A percentile compares a stretch with the other conserved stretches of the same genome.
phyloP scores from a whole-genome alignment of 331 rosid genomes.

The Pyracantha coccinea region DNA sequence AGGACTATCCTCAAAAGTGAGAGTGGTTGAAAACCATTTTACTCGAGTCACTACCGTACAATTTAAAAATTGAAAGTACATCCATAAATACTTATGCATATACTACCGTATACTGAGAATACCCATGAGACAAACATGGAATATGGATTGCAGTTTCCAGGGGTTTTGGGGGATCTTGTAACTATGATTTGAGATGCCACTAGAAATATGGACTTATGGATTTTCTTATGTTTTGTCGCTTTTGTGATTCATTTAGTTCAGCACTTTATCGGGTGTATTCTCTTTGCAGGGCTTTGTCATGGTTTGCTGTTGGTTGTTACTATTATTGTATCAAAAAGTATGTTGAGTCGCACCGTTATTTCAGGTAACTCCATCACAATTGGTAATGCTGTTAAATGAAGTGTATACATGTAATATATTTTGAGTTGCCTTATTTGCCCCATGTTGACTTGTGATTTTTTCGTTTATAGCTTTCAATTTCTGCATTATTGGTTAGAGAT shows the following conservation, averaged over 20 bases:
- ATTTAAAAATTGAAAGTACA: neutral
- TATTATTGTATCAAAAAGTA: conserved; percentile 95
- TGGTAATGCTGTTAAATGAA: neutral
- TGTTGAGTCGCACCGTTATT: conserved; percentile 82
- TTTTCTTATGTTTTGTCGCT: neutral
- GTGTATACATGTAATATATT: neutral
- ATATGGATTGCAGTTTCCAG: neutral
- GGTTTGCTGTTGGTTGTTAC: conserved; percentile 99
- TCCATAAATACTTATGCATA: neutral
- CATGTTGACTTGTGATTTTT: neutral
- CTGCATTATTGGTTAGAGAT: neutral
- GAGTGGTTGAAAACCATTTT: neutral
- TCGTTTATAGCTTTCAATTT: neutral
- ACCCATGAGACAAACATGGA: neutral
- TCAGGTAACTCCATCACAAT: conserved; percentile 44
- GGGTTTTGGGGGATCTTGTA: neutral
- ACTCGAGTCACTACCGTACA: neutral
- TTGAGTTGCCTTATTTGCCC: neutral
- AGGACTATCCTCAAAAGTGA: conserved; percentile 97
- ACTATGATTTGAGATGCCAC: neutral
- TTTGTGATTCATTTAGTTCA: neutral
- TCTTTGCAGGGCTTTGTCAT: conserved; percentile 75
- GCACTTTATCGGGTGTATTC: conserved; percentile 8
- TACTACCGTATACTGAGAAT: neutral
- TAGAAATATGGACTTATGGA: neutral